phyloP scores from a whole-genome alignment of 108 stramenopile genomes.

The Pseudonitzschia delicatissima region DNA sequence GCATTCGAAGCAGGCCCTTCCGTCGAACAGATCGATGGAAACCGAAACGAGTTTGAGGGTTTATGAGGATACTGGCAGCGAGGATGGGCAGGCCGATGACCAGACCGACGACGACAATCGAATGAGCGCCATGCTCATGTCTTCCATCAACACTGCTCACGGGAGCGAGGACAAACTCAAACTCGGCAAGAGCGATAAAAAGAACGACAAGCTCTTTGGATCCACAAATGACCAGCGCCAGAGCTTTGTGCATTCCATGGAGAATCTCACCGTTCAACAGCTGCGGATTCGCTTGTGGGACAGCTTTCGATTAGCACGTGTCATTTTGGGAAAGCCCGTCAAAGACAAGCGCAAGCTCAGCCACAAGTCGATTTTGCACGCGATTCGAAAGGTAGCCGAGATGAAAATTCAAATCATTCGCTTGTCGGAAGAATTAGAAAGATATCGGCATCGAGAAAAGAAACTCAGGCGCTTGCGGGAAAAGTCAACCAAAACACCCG shows the following conservation, averaged over 20 bases:
- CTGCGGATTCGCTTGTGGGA: conserved; percentile 24
- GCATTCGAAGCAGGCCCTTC: background rate
- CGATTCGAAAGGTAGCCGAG: conserved; percentile 35
- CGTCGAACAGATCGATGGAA: background rate
- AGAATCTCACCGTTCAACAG: background rate
- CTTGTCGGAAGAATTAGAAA: conserved; percentile 6
- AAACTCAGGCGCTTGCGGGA: background rate
- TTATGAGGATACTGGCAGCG: background rate
- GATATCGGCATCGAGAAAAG: background rate
- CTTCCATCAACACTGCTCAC: background rate
- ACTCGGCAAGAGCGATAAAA: background rate
- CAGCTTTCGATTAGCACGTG: conserved; percentile 27
- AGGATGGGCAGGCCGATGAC: background rate
- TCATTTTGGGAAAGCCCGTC: conserved; percentile 26
- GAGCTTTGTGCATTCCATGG: background rate
- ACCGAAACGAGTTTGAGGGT: background rate
- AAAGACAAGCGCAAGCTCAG: background rate
- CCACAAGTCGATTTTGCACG: conserved; percentile 15
- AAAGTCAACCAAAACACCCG: background rate
- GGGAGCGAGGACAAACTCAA: background rate
- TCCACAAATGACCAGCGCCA: background rate
- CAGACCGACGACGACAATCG: background rate
- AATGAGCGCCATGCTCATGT: conserved; percentile 8
- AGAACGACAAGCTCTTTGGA: background rate
- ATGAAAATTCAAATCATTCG: conserved; percentile 20